A percentile compares a stretch with the other conserved stretches of the same genome.
These are phyloP conservation scores for Sextonia rubra DNA, from an alignment of 164 flowering plant genomes.

Conservation along the genomic window DNA sequence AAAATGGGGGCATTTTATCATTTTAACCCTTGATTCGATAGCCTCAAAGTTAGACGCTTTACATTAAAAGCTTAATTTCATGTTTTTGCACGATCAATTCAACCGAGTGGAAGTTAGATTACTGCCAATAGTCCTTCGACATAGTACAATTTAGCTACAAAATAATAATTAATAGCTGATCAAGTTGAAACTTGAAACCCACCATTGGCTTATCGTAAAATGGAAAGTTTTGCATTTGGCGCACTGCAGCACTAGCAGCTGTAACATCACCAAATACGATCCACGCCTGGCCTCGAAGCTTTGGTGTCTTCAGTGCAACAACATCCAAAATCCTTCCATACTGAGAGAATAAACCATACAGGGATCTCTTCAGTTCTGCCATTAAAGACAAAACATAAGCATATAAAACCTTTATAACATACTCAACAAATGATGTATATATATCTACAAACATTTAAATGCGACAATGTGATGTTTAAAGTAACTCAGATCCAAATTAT, in stretches of 20 bases:
- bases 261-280: constrained; percentile 84
- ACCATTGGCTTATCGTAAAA: constrained; percentile 97
- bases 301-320: constrained; percentile 82
- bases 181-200: constrained; percentile 17
- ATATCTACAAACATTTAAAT: not conserved
- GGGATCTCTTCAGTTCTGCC: constrained; percentile 88
- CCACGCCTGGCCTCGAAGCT: constrained; percentile 98
- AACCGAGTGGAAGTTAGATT: too few relatives aligned
- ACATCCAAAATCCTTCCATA: constrained; percentile 92
- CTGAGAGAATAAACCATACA: constrained; percentile 85
- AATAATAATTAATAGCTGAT: not conserved
- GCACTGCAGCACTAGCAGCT: constrained; percentile 93
- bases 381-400: constrained; percentile 4
- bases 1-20: too few relatives aligned
- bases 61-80: too few relatives aligned
- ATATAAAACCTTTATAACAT: not conserved
- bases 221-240: constrained; percentile 94
- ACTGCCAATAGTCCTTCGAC: too few relatives aligned
- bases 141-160: too few relatives aligned
- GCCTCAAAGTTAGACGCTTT: too few relatives aligned
- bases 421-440: not conserved
- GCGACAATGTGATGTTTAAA: not conserved
- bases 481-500: not conserved
- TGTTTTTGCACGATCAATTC: too few relatives aligned
- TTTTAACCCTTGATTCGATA: too few relatives aligned